A percentile compares a stretch with the other conserved stretches of the same genome.
Conservation (phyloP, 2,329 filamentous ascomycete species). For the Elsinoe necatrix region DNA sequence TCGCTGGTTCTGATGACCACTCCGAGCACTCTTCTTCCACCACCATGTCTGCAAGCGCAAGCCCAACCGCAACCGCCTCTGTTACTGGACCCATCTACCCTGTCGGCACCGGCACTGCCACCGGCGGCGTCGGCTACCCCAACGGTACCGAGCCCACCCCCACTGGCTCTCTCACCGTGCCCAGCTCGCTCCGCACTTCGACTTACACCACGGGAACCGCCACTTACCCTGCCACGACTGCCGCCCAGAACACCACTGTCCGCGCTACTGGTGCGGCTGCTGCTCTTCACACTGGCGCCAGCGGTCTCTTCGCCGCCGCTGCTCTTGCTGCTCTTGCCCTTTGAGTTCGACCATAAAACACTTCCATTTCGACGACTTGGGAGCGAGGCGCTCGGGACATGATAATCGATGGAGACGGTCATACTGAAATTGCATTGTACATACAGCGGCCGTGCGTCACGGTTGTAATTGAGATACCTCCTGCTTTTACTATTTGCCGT, state of each 20-base stretch:
- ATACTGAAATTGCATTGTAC: conserved; percentile 7
- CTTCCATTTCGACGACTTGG: neutral
- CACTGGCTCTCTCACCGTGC: conserved; percentile 29
- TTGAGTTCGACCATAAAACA: conserved; percentile 18
- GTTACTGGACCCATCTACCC: conserved; percentile 19
- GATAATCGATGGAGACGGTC: conserved; percentile 1
- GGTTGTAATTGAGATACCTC: conserved; percentile 11
- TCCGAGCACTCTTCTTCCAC: conserved; percentile 19
- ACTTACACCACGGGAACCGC: conserved; percentile 18
- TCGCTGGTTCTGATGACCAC: conserved; percentile 21
- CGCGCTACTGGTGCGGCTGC: conserved; percentile 28
- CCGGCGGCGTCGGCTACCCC: conserved; percentile 16
- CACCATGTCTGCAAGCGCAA: conserved; percentile 15
- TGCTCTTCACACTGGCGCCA: conserved; percentile 29
- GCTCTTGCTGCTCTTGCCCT: conserved; percentile 34
- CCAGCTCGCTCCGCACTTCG: conserved; percentile 28
- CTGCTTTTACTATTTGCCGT: conserved; percentile 10
- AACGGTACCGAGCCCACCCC: conserved; percentile 23
- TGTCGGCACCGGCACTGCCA: conserved; percentile 15
- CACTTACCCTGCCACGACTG: conserved; percentile 23
- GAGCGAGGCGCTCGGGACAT: conserved; percentile 10
- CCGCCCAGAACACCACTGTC: conserved; percentile 20
- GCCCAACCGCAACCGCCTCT: conserved; percentile 18
- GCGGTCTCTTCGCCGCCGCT: conserved; percentile 33
- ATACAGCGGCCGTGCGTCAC: conserved; percentile 8